These are phyloP conservation scores for Carex kokanica DNA, from an alignment of 176 grass and related monocot genomes.

Conservation along the genomic window DNA sequence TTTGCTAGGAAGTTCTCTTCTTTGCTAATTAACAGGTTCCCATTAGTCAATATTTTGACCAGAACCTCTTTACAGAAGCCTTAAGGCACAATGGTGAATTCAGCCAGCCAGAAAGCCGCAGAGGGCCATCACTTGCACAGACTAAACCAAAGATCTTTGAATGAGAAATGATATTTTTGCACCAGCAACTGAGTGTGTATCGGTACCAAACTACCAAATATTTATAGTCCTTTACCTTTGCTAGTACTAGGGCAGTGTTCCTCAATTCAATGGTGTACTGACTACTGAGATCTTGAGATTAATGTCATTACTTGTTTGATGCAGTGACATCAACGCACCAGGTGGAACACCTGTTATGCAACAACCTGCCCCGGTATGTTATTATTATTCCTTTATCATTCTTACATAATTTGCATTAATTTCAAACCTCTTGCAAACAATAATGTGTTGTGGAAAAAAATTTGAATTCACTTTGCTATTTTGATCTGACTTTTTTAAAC, in stretches of 20 bases:
- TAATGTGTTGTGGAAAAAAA: not conserved
- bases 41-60: not conserved
- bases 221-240: not conserved
- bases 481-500: not conserved
- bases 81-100: not conserved
- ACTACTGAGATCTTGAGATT: not conserved
- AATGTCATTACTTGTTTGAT: constrained; percentile 30
- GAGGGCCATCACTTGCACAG: not conserved
- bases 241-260: not conserved
- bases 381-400: constrained; percentile 12
- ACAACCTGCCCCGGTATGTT: constrained; percentile 68
- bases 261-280: not conserved
- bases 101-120: not conserved
- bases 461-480: not conserved
- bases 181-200: not conserved
- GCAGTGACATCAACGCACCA: constrained; percentile 87
- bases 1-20: not conserved
- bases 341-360: constrained; percentile 98
- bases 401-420: not conserved
- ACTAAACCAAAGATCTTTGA: not conserved
- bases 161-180: not conserved
- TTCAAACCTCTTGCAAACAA: not conserved
- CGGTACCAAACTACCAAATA: not conserved
- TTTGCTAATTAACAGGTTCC: not conserved
- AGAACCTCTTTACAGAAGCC: not conserved